Base-by-base conservation (phyloP, 179 eudicot species). In the Silene noctiflora region DNA sequence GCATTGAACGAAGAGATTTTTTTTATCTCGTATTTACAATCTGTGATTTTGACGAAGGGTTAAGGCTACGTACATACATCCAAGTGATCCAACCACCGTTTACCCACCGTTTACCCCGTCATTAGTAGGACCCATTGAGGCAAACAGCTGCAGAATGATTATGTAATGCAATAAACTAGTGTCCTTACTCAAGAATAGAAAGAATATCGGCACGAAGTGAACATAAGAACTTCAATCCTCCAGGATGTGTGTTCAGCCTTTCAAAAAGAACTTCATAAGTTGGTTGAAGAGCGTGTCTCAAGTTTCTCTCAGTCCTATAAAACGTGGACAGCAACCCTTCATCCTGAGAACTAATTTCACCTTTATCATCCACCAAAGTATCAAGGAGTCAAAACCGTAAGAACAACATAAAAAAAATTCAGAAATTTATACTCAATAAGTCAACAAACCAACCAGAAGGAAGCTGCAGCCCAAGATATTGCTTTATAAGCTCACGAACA, bases 151-250 rank as follows among this genome's bases (percentile, higher is more conserved):
- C 7, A 48, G 74, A 11, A 58, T 59, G 59, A 17, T 42, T 7
- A 51, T 63, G 35, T 8, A 56, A 24, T 42, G 22, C 9, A 59
- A 74, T 62, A 71, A 73, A 80, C 27, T 46, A 69, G 75, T 77
- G 75, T 83, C 76, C 94, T 89, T 95, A 95, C 99, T 76, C 88
- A 72, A 95, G 87, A 76, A 91, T 80, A 67, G 90, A 85, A 65
- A 93, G 84, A 75, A 90, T 82, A 85, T 95, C 98, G 25, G 94
- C 94, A 64, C 99, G 89, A 71, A 95, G 84, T 55, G 66, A 75
- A n/a, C 91, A 78, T 77, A 95, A 85, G 77, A 95, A 95, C 83
- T 87, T 95, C 84, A 95, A 84, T 72, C 99, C 99, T 73, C 99
- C 99, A 46, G 94, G 96, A 79, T 93, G 92, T 7, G 93, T 95